Base-by-base conservation (phyloP, 306 rosid species). In the Quercus parvula region DNA sequence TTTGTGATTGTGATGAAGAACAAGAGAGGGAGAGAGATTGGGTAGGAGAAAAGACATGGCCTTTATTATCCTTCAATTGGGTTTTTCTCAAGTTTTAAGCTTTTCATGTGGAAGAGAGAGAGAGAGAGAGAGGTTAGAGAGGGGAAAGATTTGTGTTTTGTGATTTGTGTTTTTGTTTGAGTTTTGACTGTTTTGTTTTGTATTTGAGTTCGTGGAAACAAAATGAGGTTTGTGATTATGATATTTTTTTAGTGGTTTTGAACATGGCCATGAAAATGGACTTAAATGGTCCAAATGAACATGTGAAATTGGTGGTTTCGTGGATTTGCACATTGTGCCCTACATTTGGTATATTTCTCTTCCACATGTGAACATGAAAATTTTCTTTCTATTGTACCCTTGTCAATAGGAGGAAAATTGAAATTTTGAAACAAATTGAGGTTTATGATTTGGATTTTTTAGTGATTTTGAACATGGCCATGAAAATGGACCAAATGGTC, bases 11-110 rank as follows among this genome's bases (percentile, higher is more conserved):
- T 88, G 82, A 81, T 84, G 95, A 55, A 84, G 77, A 25, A 79
- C 79, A 28, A 87, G 82, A 61, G 92, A 86, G 49, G 92, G 87
- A 63, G 92, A 86, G 56, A 92, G 88, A 51, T 86, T 89, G 8
- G 92, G 91, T 9, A 94, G 89, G 61, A 87, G 90, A 92, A 87
- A 90, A 77, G 97, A 97, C 99, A 94, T 94, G 74, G 84, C 81
- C 77, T 77, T 75, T 51, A 56, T 44, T 67, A 13, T 46, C 71
- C 67, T 76, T 79, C 74, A 81, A 13, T 75, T 78, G 55, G 5
- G 67, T 6, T 8, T 6, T 5, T 56, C 27, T 28, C 25, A 76
- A 66, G 67, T 62, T 62, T 51, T 76, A 78, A 63, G 78, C 64
- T 73, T 70, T 77, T 76, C 89, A 87, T 76, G 77, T 76, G 91